A percentile compares a stretch with the other conserved stretches of the same genome.
Evolutionary conservation across 106 monocot genomes (phyloP).

Genomic region (Acorus calamus): DNA sequence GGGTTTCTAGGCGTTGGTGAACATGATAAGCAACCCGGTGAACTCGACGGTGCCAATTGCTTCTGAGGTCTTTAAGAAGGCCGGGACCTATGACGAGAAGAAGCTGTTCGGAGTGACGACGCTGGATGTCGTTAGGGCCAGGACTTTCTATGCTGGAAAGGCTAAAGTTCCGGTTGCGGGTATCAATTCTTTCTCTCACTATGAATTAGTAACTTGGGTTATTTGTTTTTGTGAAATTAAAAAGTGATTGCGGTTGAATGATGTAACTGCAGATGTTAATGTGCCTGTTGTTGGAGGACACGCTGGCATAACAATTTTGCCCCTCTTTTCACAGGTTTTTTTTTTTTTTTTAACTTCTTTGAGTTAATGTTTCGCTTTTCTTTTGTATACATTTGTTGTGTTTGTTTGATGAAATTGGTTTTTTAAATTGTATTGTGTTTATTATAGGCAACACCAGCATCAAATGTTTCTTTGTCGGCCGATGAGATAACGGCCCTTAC

Average conservation of each 20-base stretch:
- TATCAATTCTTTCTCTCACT: constrained; percentile 8
- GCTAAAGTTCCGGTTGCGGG: constrained; percentile 61
- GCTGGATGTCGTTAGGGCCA: constrained; percentile 83
- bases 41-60: constrained; percentile 96
- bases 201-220: neutral
- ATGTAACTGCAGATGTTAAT: constrained; percentile 48
- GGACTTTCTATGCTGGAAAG: constrained; percentile 91
- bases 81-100: constrained; percentile 78
- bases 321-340: constrained; percentile 85
- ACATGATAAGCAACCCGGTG: constrained; percentile 97
- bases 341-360: neutral
- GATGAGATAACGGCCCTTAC: constrained; percentile 87
- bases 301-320: constrained; percentile 89
- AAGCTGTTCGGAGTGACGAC: constrained; percentile 90
- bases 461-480: constrained; percentile 41
- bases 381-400: neutral
- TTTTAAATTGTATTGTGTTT: neutral
- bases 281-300: constrained; percentile 96
- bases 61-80: constrained; percentile 91
- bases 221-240: neutral
- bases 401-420: neutral
- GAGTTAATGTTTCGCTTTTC: neutral
- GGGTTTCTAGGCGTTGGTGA: constrained; percentile 44
- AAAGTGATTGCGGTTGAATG: neutral
- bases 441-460: constrained; percentile 64